These are phyloP conservation scores for Phaffia tasmanica DNA, from an alignment of 768 basidiomycete genomes.

Conservation along the genomic window DNA sequence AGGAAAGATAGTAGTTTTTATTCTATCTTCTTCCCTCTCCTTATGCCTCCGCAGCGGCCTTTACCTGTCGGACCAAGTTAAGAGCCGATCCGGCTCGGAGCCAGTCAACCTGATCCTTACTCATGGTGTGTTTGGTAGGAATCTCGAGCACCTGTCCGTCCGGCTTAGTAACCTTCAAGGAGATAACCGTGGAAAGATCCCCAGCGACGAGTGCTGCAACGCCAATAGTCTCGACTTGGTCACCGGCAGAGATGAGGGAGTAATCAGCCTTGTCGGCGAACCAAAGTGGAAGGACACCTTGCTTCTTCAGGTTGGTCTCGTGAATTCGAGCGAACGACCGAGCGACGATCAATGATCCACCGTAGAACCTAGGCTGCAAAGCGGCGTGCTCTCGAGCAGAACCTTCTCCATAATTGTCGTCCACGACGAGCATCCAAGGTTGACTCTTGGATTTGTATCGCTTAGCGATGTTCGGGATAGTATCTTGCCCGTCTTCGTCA, in stretches of 20 bases:
- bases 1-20: background rate
- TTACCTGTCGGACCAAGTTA: slow-evolving; percentile 42
- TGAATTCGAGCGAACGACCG: slow-evolving; percentile 96
- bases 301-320: slow-evolving; percentile 98
- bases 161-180: slow-evolving; percentile 55
- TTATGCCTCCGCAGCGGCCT: slow-evolving; percentile 2
- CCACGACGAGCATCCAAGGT: slow-evolving; percentile 88
- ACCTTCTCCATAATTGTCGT: slow-evolving; percentile 96
- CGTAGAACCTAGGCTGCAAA: slow-evolving; percentile 88
- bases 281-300: slow-evolving; percentile 94
- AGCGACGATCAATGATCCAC: slow-evolving; percentile 63
- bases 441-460: slow-evolving; percentile 67
- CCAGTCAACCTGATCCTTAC: slow-evolving; percentile 81
- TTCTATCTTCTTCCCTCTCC: no score
- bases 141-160: slow-evolving; percentile 56
- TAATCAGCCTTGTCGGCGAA: slow-evolving; percentile 81
- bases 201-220: slow-evolving; percentile 50
- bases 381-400: slow-evolving; percentile 97
- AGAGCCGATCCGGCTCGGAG: slow-evolving; percentile 75
- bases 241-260: slow-evolving; percentile 61
- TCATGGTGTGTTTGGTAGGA: slow-evolving; percentile 76
- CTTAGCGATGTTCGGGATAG: slow-evolving; percentile 85
- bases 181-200: slow-evolving; percentile 39
- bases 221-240: slow-evolving; percentile 72
- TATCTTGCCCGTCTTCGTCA: slow-evolving; percentile 57